Percentiles rank a stretch among this genome's conserved stretches.
These are phyloP conservation scores for Anisodus acutangulus DNA, from an alignment of 257 asterid species.

Conservation along the genomic window DNA sequence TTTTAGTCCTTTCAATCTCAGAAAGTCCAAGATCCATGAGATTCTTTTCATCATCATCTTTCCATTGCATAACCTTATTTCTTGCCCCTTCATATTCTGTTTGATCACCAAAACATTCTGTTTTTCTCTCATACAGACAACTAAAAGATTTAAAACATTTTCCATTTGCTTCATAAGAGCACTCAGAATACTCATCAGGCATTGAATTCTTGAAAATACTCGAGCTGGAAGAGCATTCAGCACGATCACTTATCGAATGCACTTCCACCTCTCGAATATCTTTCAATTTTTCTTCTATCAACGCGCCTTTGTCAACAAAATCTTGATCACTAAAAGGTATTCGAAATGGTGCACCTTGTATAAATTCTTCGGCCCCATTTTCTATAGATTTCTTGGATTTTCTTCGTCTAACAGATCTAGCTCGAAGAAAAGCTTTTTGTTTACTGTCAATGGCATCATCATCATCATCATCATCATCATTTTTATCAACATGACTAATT, in stretches of 20 bases:
- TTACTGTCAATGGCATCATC: conserved; percentile 25
- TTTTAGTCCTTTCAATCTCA: conserved; percentile 67
- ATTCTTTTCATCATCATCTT: conserved; percentile 53
- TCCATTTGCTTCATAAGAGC: conserved; percentile 21
- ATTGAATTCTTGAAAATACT: conserved; percentile 6
- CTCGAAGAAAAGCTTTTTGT: conserved; percentile 46
- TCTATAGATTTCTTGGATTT: conserved; percentile 43
- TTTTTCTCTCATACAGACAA: conserved; percentile 20
- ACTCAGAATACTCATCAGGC: background rate
- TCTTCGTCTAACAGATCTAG: conserved; percentile 73
- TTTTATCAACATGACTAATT: background rate
- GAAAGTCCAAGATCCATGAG: conserved; percentile 63
- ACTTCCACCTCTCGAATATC: conserved; percentile 63
- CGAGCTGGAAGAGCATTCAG: conserved; percentile 32
- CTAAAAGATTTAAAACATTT: conserved; percentile 19
- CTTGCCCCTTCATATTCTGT: conserved; percentile 39
- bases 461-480: conserved; percentile 14
- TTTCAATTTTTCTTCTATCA: conserved; percentile 51
- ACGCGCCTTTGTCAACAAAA: conserved; percentile 51
- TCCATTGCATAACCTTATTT: conserved; percentile 44
- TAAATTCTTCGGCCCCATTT: conserved; percentile 38
- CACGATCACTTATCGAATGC: conserved; percentile 26
- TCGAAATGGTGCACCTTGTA: conserved; percentile 45
- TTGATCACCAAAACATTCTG: conserved; percentile 38
- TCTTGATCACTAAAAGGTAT: conserved; percentile 36